Evolutionary conservation across 2,329 filamentous ascomycete species (phyloP).

Genomic region (Dactylellina sp.): DNA sequence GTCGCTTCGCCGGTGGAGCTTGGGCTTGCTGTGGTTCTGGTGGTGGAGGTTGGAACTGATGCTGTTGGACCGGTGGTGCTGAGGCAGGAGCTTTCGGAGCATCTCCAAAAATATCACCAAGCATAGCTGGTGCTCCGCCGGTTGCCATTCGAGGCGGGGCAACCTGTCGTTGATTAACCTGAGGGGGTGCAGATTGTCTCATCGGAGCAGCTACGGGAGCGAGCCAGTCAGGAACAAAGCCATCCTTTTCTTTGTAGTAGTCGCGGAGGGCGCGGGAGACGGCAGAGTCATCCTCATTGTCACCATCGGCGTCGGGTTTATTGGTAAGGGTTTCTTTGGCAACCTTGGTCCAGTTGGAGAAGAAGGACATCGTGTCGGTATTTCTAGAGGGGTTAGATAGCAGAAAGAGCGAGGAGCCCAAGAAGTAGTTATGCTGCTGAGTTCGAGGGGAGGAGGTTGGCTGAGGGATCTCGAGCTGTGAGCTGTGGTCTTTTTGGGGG

Average conservation of each 20-base stretch:
- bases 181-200: conserved; percentile 4
- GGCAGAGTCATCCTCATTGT: conserved; percentile 52
- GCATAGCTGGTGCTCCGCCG: conserved; percentile 23
- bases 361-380: conserved; percentile 29
- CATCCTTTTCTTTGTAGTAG: conserved; percentile 56
- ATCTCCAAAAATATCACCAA: conserved; percentile 54
- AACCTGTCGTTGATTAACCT: conserved; percentile 1
- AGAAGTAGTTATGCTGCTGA: neutral
- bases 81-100: conserved; percentile 13
- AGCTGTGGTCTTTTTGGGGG: conserved; percentile 24
- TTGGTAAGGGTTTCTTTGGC: conserved; percentile 43
- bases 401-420: neutral
- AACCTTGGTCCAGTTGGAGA: conserved; percentile 36
- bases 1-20: conserved; percentile 17
- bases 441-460: conserved; percentile 16
- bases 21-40: conserved; percentile 31
- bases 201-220: conserved; percentile 17
- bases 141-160: conserved; percentile 25
- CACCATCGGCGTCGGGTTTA: conserved; percentile 37
- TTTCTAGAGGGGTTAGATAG: conserved; percentile 1
- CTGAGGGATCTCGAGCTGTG: neutral
- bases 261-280: conserved; percentile 52
- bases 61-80: conserved; percentile 36
- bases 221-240: conserved; percentile 53
- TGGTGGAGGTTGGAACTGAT: conserved; percentile 44